A percentile compares a stretch with the other conserved stretches of the same genome.
phyloP scores from a whole-genome alignment of 345 rosid genomes.

The Arabidopsis suecica region DNA sequence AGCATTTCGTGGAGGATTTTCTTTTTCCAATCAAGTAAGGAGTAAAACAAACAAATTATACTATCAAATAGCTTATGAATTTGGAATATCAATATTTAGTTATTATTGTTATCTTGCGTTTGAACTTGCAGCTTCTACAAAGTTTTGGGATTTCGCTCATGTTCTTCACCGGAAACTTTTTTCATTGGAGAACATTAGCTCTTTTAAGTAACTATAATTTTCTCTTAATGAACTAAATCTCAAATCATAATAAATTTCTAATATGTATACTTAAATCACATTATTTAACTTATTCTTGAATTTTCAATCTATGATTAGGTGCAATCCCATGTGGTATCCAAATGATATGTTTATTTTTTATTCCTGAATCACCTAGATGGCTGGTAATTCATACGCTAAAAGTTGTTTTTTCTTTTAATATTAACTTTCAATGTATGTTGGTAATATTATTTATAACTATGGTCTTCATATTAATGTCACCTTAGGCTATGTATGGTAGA shows the following conservation, averaged over 20 bases:
- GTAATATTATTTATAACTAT: conserved; percentile 4
- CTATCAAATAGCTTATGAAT: background rate
- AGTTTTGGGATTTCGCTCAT: conserved; percentile 47
- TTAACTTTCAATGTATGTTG: background rate
- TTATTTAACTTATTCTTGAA: background rate
- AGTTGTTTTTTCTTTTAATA: background rate
- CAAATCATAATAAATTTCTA: background rate
- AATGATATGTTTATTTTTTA: conserved; percentile 47
- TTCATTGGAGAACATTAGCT: conserved; percentile 60
- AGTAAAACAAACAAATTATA: background rate
- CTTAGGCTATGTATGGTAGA: conserved; percentile 42
- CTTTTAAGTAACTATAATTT: conserved; percentile 40
- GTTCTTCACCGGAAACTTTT: conserved; percentile 52
- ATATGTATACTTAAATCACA: background rate
- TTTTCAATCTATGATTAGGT: conserved; percentile 37
- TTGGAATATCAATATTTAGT: background rate
- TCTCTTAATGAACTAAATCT: background rate
- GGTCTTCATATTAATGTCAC: background rate
- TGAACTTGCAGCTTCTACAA: conserved; percentile 49
- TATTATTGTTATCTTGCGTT: background rate
- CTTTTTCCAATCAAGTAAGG: conserved; percentile 43
- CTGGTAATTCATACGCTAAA: conserved; percentile 42
- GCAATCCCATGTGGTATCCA: conserved; percentile 47
- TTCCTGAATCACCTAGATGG: conserved; percentile 70
- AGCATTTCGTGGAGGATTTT: conserved; percentile 47